These are phyloP conservation scores for Sicyos baderoa DNA, from an alignment of 306 rosid genomes.

Conservation along the genomic window DNA sequence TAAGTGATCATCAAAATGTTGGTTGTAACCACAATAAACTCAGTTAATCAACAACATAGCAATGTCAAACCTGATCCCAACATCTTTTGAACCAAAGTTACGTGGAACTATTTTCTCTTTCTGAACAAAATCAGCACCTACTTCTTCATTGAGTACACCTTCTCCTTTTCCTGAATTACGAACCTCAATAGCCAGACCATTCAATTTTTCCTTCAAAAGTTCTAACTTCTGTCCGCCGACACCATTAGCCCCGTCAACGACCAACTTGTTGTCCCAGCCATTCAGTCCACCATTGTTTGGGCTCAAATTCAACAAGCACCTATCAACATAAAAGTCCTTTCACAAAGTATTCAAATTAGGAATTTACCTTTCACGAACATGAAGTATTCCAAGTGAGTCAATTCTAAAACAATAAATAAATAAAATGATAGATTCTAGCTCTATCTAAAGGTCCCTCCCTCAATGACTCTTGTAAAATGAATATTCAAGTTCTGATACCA, in stretches of 20 bases:
- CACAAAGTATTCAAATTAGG: too few species aligned
- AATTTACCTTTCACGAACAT: not conserved
- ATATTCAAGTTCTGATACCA: too few species aligned
- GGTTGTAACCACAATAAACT: conserved; percentile 2
- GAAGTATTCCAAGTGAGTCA: not conserved
- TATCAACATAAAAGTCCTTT: conserved; percentile 41
- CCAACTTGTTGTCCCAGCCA: conserved; percentile 36
- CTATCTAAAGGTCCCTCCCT: too few species aligned
- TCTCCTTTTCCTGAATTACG: conserved; percentile 65
- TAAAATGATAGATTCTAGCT: too few species aligned
- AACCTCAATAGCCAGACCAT: conserved; percentile 50
- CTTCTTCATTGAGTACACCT: conserved; percentile 84
- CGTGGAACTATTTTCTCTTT: conserved; percentile 77
- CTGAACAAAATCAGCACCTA: conserved; percentile 96
- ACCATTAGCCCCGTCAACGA: conserved; percentile 90
- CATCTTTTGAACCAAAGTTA: conserved; percentile 55
- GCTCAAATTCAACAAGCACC: conserved; percentile 77
- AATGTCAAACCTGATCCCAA: conserved; percentile 61
- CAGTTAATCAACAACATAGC: conserved; percentile 20
- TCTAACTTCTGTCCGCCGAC: conserved; percentile 79
- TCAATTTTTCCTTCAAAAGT: conserved; percentile 40
- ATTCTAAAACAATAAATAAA: not conserved
- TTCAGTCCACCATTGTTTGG: conserved; percentile 32
- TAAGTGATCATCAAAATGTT: not conserved
- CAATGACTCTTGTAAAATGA: too few species aligned